Conservation (phyloP, 2,329 filamentous ascomycete species). For the Diplodia corticola region DNA sequence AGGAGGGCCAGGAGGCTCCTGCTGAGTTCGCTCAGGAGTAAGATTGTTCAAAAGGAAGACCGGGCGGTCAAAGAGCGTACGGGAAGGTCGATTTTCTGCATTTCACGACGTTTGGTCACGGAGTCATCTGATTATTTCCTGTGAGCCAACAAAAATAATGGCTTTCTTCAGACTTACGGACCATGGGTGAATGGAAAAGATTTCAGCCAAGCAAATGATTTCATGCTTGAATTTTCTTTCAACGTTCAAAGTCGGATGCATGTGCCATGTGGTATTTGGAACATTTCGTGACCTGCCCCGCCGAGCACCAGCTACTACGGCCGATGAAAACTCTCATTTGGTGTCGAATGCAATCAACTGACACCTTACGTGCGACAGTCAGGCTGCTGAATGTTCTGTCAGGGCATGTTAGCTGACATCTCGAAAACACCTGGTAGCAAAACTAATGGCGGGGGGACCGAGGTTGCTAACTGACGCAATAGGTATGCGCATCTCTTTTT, state of each 20-base stretch:
- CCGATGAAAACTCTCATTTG: not conserved
- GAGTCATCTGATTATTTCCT: conserved; percentile 22
- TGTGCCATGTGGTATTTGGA: not conserved
- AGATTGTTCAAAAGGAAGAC: conserved; percentile 9
- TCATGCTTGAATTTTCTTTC: conserved; percentile 5
- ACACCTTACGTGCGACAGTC: not conserved
- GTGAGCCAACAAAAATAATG: conserved; percentile 22
- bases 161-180: conserved; percentile 23
- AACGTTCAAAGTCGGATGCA: not conserved
- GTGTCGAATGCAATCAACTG: no score
- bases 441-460: not conserved
- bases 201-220: conserved; percentile 10
- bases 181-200: conserved; percentile 23
- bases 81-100: conserved; percentile 22
- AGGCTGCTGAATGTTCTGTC: not conserved
- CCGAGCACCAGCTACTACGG: not conserved
- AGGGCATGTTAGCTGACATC: not conserved
- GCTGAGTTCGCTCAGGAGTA: conserved; percentile 23
- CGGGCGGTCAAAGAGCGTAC: conserved; percentile 18
- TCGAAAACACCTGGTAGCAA: not conserved
- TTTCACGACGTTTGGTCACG: conserved; percentile 24
- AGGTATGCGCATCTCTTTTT: not conserved
- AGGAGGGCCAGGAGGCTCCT: conserved; percentile 41
- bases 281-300: not conserved
- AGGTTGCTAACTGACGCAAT: not conserved